A percentile compares a stretch with the other conserved stretches of the same genome.
Evolutionary conservation across 2,329 filamentous ascomycete genomes (phyloP).

Genomic region (Penicillium italicum): DNA sequence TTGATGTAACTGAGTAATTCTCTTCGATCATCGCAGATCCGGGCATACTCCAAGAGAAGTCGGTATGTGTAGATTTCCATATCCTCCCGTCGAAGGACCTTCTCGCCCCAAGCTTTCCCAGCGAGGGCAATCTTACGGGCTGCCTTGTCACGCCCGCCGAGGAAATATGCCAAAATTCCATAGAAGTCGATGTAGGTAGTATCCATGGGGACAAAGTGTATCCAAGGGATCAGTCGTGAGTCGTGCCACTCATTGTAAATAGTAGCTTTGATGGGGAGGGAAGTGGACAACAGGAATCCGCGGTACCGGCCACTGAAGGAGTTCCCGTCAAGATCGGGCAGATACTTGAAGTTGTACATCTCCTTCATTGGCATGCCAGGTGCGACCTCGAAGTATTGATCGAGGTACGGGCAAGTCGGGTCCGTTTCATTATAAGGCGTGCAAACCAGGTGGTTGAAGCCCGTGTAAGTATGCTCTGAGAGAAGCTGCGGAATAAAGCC

Average conservation of each 20-base stretch:
- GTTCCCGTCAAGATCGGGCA: constrained; percentile 75
- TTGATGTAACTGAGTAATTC: constrained; percentile 21
- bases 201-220: constrained; percentile 78
- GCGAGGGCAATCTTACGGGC: constrained; percentile 63
- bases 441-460: constrained; percentile 46
- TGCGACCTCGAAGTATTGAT: constrained; percentile 38
- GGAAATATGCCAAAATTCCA: constrained; percentile 69
- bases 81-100: constrained; percentile 65
- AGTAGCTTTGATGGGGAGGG: constrained; percentile 71
- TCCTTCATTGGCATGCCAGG: constrained; percentile 30
- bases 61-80: constrained; percentile 69
- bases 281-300: constrained; percentile 63
- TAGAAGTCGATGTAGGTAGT: constrained; percentile 69
- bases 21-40: constrained; percentile 39
- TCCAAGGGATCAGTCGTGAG: constrained; percentile 68
- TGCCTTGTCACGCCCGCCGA: constrained; percentile 50
- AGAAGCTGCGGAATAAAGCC: constrained; percentile 42
- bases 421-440: constrained; percentile 34
- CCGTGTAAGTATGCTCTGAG: constrained; percentile 38
- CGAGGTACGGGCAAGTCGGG: constrained; percentile 47
- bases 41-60: constrained; percentile 62
- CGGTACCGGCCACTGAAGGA: constrained; percentile 66
- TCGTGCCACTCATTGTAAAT: constrained; percentile 81
- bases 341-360: constrained; percentile 59
- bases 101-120: constrained; percentile 66